Evolutionary conservation across 2,329 filamentous ascomycete species (phyloP).

Genomic region (Fusarium graminum): DNA sequence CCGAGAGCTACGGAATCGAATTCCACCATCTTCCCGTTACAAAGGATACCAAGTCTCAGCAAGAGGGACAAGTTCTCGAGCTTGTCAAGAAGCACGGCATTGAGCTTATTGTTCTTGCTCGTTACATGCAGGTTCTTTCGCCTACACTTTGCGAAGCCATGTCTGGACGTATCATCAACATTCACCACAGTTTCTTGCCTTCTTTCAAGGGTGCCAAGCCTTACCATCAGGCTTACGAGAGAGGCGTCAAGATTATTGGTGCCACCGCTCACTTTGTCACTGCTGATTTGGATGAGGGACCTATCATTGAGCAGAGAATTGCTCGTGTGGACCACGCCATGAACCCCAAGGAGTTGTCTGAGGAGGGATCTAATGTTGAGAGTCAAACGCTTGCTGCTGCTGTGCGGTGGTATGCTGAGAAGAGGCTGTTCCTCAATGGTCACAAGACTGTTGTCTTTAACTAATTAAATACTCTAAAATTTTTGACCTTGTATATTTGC

Average conservation of each 20-base stretch:
- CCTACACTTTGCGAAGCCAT: slow-evolving; percentile 81
- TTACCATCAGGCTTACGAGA: slow-evolving; percentile 88
- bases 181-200: slow-evolving; percentile 89
- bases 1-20: slow-evolving; percentile 78
- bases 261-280: slow-evolving; percentile 90
- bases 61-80: slow-evolving; percentile 78
- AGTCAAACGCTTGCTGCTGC: slow-evolving; percentile 84
- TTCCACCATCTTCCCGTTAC: slow-evolving; percentile 87
- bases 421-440: slow-evolving; percentile 81
- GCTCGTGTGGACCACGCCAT: slow-evolving; percentile 81
- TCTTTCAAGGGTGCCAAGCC: slow-evolving; percentile 90
- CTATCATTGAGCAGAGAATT: slow-evolving; percentile 89
- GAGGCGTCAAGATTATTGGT: slow-evolving; percentile 89
- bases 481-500: neutral
- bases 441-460: slow-evolving; percentile 84
- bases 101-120: slow-evolving; percentile 83
- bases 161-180: slow-evolving; percentile 91
- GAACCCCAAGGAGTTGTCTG: slow-evolving; percentile 80
- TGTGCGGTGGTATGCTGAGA: slow-evolving; percentile 87
- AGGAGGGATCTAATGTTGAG: slow-evolving; percentile 86
- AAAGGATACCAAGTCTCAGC: slow-evolving; percentile 79
- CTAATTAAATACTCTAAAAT: slow-evolving; percentile 1
- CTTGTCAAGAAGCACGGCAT: slow-evolving; percentile 77
- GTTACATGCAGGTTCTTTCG: slow-evolving; percentile 90
- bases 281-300: slow-evolving; percentile 85